phyloP scores from a whole-genome alignment of 164 flowering plant species.

The Buxus sempervirens region DNA sequence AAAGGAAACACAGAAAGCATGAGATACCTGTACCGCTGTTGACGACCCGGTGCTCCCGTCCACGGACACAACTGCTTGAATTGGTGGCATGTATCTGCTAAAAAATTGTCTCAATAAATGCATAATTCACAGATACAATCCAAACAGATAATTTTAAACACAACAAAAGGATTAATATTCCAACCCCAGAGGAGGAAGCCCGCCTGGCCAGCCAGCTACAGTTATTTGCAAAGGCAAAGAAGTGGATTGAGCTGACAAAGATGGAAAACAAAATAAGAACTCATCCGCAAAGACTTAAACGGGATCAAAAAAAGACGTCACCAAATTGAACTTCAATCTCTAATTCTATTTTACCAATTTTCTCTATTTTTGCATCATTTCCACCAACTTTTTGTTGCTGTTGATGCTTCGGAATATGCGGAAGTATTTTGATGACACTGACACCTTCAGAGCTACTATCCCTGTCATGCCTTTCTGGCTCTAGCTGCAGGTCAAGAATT shows the following conservation, averaged over 20 bases:
- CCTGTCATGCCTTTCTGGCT: slow-evolving; percentile 53
- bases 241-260: slow-evolving; percentile 45
- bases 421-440: neutral
- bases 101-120: slow-evolving; percentile 6
- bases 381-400: slow-evolving; percentile 17
- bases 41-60: slow-evolving; percentile 65
- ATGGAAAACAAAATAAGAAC: neutral
- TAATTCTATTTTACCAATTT: slow-evolving; percentile 45
- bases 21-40: slow-evolving; percentile 55
- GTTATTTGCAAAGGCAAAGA: slow-evolving; percentile 63
- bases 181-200: slow-evolving; percentile 85
- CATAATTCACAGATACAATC: neutral
- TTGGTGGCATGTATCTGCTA: slow-evolving; percentile 72
- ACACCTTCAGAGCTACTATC: slow-evolving; percentile 29
- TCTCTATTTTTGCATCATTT: slow-evolving; percentile 42
- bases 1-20: neutral
- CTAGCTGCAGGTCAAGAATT: slow-evolving; percentile 50
- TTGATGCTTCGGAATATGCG: slow-evolving; percentile 8
- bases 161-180: slow-evolving; percentile 7
- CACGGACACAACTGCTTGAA: slow-evolving; percentile 78
- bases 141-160: slow-evolving; percentile 1
- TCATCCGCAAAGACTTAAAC: neutral
- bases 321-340: neutral
- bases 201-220: slow-evolving; percentile 80
- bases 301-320: neutral